These are phyloP conservation scores for Chamaenerion angustifolium DNA, from an alignment of 345 rosid genomes.

Conservation along the genomic window DNA sequence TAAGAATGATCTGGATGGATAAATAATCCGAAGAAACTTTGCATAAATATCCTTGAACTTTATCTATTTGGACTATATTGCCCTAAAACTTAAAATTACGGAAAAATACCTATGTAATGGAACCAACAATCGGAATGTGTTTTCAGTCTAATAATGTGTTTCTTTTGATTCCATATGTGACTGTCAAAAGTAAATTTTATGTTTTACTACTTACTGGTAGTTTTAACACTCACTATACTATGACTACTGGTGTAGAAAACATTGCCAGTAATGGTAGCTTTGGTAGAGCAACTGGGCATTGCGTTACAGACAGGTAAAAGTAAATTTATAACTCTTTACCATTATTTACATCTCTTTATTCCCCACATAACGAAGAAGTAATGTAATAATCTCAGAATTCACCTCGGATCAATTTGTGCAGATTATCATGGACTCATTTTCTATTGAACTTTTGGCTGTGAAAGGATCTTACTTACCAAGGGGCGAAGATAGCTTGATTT, in stretches of 20 bases:
- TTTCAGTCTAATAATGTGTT: no score
- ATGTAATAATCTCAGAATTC: background rate
- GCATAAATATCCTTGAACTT: background rate
- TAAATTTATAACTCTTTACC: background rate
- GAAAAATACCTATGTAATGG: no score
- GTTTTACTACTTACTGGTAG: no score
- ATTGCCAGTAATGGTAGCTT: conserved; percentile 73
- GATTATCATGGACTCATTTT: conserved; percentile 51
- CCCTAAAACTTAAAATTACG: no score
- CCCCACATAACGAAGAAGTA: background rate
- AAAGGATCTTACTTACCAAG: conserved; percentile 18
- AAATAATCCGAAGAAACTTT: background rate
- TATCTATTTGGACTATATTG: no score
- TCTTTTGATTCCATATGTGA: no score
- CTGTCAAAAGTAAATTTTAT: no score
- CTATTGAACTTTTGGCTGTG: conserved; percentile 41
- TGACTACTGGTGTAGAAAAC: conserved; percentile 43
- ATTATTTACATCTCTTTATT: background rate
- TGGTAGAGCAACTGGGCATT: conserved; percentile 73
- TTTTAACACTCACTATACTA: no score
- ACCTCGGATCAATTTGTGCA: conserved; percentile 7
- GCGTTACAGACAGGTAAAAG: conserved; percentile 79
- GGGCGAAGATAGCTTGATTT: conserved; percentile 26
- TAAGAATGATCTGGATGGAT: no score
- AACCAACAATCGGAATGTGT: no score